Conservation (phyloP, 2,329 filamentous ascomycete species). For the Thielaviopsis punctulata region DNA sequence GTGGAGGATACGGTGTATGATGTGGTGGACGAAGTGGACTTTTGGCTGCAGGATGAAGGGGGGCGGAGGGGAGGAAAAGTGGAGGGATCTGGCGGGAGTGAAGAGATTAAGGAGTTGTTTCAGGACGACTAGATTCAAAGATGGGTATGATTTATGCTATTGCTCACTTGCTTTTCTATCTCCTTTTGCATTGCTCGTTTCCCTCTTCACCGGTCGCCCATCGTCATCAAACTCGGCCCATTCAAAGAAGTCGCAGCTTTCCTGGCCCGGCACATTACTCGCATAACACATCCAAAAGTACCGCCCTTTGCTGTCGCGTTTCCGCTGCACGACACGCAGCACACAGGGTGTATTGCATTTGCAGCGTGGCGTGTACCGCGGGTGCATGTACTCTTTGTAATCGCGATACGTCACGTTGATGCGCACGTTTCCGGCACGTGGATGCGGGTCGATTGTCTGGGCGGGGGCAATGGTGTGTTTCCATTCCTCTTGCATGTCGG, state of each 20-base stretch:
- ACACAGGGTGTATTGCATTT: slow-evolving; percentile 51
- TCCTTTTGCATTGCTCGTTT: background rate
- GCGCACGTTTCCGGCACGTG: slow-evolving; percentile 58
- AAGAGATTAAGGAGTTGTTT: slow-evolving; percentile 48
- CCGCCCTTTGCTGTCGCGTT: slow-evolving; percentile 54
- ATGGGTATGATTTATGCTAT: background rate
- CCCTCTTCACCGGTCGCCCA: slow-evolving; percentile 43
- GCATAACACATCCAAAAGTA: slow-evolving; percentile 95
- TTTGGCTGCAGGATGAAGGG: slow-evolving; percentile 55
- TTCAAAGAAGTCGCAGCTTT: slow-evolving; percentile 60
- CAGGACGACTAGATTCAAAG: slow-evolving; percentile 35
- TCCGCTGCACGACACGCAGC: slow-evolving; percentile 64
- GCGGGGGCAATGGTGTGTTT: slow-evolving; percentile 74
- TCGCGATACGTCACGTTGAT: slow-evolving; percentile 92
- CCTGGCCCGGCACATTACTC: slow-evolving; percentile 49
- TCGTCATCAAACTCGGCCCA: slow-evolving; percentile 82
- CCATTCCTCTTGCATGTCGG: slow-evolving; percentile 95
- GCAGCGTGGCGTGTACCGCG: slow-evolving; percentile 61
- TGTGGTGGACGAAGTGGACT: slow-evolving; percentile 85
- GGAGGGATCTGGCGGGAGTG: slow-evolving; percentile 27
- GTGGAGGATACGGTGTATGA: slow-evolving; percentile 89
- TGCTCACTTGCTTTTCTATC: background rate
- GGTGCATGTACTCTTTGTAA: slow-evolving; percentile 64
- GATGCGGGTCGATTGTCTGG: slow-evolving; percentile 65
- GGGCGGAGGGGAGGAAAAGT: slow-evolving; percentile 29